These are phyloP conservation scores for Hirsutella rhossiliensis DNA, from an alignment of 2,329 filamentous ascomycete species.

Conservation along the genomic window DNA sequence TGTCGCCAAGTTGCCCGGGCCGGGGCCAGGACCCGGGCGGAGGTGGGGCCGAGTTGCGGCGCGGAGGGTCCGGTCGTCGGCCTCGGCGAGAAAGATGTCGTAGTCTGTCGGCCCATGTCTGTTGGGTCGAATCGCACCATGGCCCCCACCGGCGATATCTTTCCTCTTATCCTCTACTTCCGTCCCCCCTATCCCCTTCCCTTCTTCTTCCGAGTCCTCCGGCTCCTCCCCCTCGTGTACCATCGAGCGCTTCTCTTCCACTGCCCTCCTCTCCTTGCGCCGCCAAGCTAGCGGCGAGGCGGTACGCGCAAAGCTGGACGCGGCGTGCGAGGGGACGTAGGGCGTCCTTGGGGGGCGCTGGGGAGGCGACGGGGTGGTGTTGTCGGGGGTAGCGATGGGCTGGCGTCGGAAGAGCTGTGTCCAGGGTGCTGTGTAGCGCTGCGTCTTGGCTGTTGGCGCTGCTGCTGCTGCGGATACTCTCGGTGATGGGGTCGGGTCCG, in stretches of 20 bases:
- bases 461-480: too few relatives aligned
- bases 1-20: background rate
- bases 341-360: background rate
- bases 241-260: background rate
- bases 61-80: background rate
- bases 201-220: background rate
- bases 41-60: background rate
- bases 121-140: background rate
- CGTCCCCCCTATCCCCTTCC: background rate
- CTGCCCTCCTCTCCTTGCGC: background rate
- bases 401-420: too few relatives aligned
- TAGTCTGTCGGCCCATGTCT: background rate
- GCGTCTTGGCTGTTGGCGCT: too few relatives aligned
- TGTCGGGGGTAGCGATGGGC: too few relatives aligned
- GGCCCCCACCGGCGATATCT: background rate
- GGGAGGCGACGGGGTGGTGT: too few relatives aligned
- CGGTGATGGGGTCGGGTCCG: too few relatives aligned
- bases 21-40: background rate
- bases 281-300: slow-evolving; percentile 1
- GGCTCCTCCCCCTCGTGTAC: background rate
- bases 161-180: background rate
- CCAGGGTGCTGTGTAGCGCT: too few relatives aligned
- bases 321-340: slow-evolving; percentile 18
- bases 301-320: slow-evolving; percentile 14
- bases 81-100: background rate